A percentile compares a stretch with the other conserved stretches of the same genome.
phyloP scores from a whole-genome alignment of 2,329 filamentous ascomycete genomes.

The Paraphoma sp. region DNA sequence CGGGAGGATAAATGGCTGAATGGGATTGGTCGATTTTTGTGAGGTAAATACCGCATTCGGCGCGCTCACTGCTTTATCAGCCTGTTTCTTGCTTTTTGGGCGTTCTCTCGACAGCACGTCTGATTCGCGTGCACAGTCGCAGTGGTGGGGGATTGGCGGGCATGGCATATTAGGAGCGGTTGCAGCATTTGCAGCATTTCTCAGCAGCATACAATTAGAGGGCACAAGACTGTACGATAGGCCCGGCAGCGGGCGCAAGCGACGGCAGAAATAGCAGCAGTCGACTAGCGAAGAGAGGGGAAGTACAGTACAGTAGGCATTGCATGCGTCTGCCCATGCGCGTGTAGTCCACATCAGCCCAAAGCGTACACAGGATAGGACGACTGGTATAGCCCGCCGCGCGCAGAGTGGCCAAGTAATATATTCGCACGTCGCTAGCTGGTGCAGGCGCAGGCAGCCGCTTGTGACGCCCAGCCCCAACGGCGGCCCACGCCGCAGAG shows the following conservation, averaged over 20 bases:
- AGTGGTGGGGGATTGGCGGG: constrained; percentile 22
- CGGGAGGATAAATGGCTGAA: constrained; percentile 30
- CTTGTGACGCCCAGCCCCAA: constrained; percentile 9
- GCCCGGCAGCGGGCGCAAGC: constrained; percentile 9
- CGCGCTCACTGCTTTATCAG: constrained; percentile 31
- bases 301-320: not conserved
- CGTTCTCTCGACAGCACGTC: constrained; percentile 25
- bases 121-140: constrained; percentile 21
- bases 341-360: constrained; percentile 8
- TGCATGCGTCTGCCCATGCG: constrained; percentile 16
- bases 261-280: constrained; percentile 4
- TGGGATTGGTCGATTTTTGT: constrained; percentile 35
- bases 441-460: constrained; percentile 1
- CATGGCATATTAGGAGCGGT: constrained; percentile 13
- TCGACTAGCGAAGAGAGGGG: constrained; percentile 5
- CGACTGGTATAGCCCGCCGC: constrained; percentile 4
- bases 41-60: constrained; percentile 25
- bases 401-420: constrained; percentile 11
- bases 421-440: constrained; percentile 11
- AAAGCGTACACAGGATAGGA: constrained; percentile 12
- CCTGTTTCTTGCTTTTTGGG: constrained; percentile 35
- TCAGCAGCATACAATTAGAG: constrained; percentile 16
- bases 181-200: constrained; percentile 15
- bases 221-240: constrained; percentile 33
- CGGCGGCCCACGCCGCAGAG: constrained; percentile 8